Evolutionary conservation across 768 basidiomycete genomes (phyloP).

Genomic region (Termitomyces sp.): DNA sequence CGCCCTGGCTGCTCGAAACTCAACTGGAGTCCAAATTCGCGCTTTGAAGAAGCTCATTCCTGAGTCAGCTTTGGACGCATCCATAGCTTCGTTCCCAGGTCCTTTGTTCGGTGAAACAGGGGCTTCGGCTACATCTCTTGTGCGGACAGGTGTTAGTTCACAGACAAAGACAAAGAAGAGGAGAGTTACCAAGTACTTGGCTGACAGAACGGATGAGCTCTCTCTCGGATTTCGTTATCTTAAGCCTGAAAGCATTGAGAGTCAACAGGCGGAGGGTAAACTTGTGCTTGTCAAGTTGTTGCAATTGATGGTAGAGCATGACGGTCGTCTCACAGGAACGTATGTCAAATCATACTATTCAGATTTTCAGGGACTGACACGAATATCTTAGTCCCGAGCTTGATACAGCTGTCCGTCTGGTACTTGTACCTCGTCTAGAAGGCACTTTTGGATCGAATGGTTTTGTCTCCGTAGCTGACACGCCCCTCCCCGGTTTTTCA

Average conservation of each 20-base stretch:
- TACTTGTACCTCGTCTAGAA: constrained; percentile 57
- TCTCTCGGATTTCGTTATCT: constrained; percentile 73
- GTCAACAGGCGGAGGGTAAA: constrained; percentile 68
- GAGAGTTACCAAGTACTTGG: constrained; percentile 71
- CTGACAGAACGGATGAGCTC: constrained; percentile 71
- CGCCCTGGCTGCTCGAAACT: constrained; percentile 64
- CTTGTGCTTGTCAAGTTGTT: constrained; percentile 69
- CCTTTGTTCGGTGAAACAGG: constrained; percentile 81
- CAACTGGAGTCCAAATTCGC: constrained; percentile 65
- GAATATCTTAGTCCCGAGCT: constrained; percentile 40
- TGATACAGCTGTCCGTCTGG: constrained; percentile 70
- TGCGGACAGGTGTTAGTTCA: constrained; percentile 58
- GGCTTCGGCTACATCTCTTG: constrained; percentile 56
- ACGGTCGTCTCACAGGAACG: constrained; percentile 85
- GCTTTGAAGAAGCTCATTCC: constrained; percentile 66
- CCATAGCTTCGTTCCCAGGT: constrained; percentile 70
- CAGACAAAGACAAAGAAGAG: constrained; percentile 83
- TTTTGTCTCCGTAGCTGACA: constrained; percentile 27
- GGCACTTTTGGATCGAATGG: constrained; percentile 17
- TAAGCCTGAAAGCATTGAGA: constrained; percentile 42
- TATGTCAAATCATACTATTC: constrained; percentile 34
- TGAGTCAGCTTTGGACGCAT: constrained; percentile 51
- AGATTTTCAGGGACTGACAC: background rate
- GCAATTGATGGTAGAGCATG: constrained; percentile 80
- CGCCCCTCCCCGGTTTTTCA: constrained; percentile 19